Evolutionary conservation across 2,329 filamentous ascomycete genomes (phyloP).

Genomic region (Arthroderma sp.): DNA sequence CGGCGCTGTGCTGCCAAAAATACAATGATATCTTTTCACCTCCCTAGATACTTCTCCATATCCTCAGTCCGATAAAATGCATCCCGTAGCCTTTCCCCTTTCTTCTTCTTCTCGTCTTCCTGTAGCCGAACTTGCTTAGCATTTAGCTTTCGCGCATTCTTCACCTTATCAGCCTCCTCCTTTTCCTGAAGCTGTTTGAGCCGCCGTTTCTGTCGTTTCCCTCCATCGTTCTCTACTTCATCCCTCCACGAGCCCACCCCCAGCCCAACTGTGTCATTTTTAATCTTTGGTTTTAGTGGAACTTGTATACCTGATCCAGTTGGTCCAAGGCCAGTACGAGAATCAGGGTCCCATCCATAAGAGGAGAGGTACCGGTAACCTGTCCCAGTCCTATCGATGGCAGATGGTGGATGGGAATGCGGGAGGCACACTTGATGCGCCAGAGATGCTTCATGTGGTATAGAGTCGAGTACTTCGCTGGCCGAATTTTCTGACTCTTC

Average conservation of each 20-base stretch:
- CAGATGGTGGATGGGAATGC: conserved; percentile 47
- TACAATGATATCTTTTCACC: neutral
- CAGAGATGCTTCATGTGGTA: conserved; percentile 40
- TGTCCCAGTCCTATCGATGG: conserved; percentile 44
- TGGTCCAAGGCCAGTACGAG: conserved; percentile 57
- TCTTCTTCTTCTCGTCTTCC: conserved; percentile 51
- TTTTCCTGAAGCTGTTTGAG: conserved; percentile 14
- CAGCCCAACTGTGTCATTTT: conserved; percentile 63
- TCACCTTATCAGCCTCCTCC: conserved; percentile 25
- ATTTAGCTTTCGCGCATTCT: conserved; percentile 45
- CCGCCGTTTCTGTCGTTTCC: neutral
- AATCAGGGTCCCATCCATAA: conserved; percentile 51
- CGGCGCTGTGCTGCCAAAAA: neutral
- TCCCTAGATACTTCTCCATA: conserved; percentile 59
- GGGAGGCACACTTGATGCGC: conserved; percentile 46
- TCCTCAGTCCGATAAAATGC: conserved; percentile 67
- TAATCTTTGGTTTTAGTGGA: conserved; percentile 60
- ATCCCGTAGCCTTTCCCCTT: conserved; percentile 51
- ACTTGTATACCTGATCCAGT: conserved; percentile 58
- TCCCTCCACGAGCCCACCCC: conserved; percentile 39
- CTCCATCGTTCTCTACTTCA: conserved; percentile 26
- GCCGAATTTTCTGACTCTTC: neutral
- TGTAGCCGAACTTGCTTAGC: conserved; percentile 57
- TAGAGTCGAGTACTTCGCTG: neutral
- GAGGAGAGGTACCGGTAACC: conserved; percentile 46